phyloP scores from a whole-genome alignment of 257 asterid genomes.

The Solanum piurae region DNA sequence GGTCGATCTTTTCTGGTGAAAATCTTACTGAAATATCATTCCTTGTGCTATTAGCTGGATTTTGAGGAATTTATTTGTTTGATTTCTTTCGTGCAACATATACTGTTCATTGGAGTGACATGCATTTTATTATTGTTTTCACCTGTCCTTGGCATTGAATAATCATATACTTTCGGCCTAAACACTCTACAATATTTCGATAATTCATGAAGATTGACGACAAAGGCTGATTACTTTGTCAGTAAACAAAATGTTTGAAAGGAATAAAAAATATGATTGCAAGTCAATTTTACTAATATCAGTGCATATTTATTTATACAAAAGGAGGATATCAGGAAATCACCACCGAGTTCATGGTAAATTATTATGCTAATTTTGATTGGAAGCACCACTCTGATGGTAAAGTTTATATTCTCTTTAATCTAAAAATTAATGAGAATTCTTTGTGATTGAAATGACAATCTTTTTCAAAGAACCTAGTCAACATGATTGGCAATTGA shows the following conservation, averaged over 20 bases:
- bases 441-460: neutral
- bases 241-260: neutral
- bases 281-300: neutral
- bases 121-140: neutral
- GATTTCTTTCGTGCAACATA: neutral
- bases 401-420: neutral
- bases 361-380: neutral
- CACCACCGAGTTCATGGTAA: no score
- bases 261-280: neutral
- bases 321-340: no score
- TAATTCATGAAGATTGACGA: neutral
- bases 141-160: neutral
- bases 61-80: neutral
- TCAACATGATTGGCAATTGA: neutral
- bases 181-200: neutral
- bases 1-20: conserved; percentile 10
- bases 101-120: neutral
- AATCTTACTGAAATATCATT: neutral
- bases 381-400: neutral
- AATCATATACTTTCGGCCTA: neutral
- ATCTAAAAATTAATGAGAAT: neutral
- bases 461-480: neutral
- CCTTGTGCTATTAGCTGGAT: neutral
- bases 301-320: neutral
- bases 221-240: neutral